Evolutionary conservation across 257 asterid genomes (phyloP), one percentile per base, ranked within the genome.

Genomic region (Nicotiana tomentosiformis): DNA sequence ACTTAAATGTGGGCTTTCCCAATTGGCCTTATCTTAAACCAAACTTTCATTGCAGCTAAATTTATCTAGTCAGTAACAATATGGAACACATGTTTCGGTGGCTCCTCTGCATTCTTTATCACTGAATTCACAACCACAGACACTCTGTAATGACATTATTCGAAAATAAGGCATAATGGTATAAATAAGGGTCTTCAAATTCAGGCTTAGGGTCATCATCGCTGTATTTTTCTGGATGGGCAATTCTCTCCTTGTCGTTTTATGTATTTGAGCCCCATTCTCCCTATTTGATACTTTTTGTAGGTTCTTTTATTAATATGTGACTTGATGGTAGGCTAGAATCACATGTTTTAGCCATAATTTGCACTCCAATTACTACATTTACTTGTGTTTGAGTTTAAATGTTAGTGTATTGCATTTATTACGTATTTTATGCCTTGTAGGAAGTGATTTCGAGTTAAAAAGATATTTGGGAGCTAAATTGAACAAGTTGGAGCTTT

Each of bases 1-100:
- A 95, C 93, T 91, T 95, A 93, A 61, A 93, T 89, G 74, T 93
- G 93, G 57, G 94, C 97, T 18, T 95, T 95, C 69, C 92, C 89
- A 85, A 92, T 81, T 15, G 98, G 97, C 86, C 97, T 90, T 97
- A 95, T 93, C 91, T 88, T 92, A 84, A 95, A 95, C 97, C 97
- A 95, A 86, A 91, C 97, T 89, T 95, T 95, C 81, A 95, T 95
- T 1, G 95, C 97, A 79, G 94, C 93, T 69, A 89, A 88, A 72
- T 92, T 95, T 94, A 93, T 93, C 91, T 90, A 87, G 85, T 93
- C 94, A 4, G 98, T 93, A 69, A 95, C 97, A 66, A 92, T 66
- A 84, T 95, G 98, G 91, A 95, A 90, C 39, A 93, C 96, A 66
- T 93, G 98, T 85, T 93, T 95, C 97, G 92, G 91, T 26, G 98